Conservation (phyloP, 1,284 basidiomycete genomes). For the Ganoderma meredithae region DNA sequence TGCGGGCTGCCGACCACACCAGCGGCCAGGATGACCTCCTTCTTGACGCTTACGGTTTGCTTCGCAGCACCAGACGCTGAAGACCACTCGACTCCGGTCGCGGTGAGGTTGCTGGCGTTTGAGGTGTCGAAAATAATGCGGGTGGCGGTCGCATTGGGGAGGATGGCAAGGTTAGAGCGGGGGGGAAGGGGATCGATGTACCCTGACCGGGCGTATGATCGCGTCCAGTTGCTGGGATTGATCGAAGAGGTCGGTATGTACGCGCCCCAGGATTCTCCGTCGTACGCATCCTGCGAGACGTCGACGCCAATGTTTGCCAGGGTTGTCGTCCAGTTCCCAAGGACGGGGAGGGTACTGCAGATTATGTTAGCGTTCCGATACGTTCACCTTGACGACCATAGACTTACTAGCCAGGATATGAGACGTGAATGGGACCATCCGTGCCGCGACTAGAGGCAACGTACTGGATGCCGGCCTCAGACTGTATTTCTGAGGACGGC, state of each 20-base stretch:
- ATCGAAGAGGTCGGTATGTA: constrained; percentile 71
- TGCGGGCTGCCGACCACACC: constrained; percentile 74
- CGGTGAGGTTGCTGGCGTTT: constrained; percentile 51
- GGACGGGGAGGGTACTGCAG: constrained; percentile 52
- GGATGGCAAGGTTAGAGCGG: constrained; percentile 68
- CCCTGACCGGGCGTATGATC: constrained; percentile 72
- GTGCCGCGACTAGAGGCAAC: constrained; percentile 51
- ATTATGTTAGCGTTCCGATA: background rate
- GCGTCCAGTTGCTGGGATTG: constrained; percentile 69
- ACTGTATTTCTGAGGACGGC: constrained; percentile 46
- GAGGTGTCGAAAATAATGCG: constrained; percentile 58
- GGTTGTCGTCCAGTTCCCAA: constrained; percentile 60
- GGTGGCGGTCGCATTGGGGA: constrained; percentile 65
- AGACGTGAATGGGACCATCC: constrained; percentile 53
- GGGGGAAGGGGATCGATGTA: constrained; percentile 72
- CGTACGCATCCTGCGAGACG: constrained; percentile 51
- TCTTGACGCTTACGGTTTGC: constrained; percentile 56
- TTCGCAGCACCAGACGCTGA: constrained; percentile 40
- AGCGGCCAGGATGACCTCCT: constrained; percentile 68
- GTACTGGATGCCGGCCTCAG: constrained; percentile 50
- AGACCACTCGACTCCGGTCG: constrained; percentile 66
- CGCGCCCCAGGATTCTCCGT: constrained; percentile 57
- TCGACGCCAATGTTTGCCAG: constrained; percentile 54
- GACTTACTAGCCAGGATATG: constrained; percentile 61
- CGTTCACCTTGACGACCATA: constrained; percentile 4